Percentiles rank a stretch among this genome's conserved stretches.
Evolutionary conservation across 2,329 filamentous ascomycete genomes (phyloP).

Genomic region (Aurifilum marmelostoma): DNA sequence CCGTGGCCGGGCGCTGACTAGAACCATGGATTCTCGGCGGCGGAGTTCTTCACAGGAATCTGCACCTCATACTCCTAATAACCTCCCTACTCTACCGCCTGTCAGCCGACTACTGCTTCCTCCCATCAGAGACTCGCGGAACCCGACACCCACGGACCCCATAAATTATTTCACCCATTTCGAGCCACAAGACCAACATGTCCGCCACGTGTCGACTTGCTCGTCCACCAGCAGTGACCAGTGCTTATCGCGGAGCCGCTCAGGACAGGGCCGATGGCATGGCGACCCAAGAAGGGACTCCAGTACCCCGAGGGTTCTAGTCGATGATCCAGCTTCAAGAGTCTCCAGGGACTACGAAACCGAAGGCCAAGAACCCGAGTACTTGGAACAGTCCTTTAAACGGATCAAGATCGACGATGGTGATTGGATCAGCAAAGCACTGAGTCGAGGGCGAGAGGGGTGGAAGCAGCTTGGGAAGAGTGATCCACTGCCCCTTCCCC

Average conservation of each 20-base stretch:
- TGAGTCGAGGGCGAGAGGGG: neutral
- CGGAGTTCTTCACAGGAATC: neutral
- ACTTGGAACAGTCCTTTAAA: neutral
- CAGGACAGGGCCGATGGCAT: neutral
- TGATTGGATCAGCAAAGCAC: conserved; percentile 8
- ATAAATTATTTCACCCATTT: neutral
- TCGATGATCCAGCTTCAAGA: neutral
- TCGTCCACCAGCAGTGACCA: neutral
- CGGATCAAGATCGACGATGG: conserved; percentile 13
- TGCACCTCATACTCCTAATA: neutral
- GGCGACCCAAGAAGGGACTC: neutral
- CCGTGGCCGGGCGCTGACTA: neutral
- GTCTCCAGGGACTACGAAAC: neutral
- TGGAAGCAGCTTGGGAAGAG: neutral
- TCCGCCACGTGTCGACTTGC: neutral
- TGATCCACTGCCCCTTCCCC: conserved; percentile 4
- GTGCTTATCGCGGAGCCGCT: neutral
- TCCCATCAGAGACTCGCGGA: conserved; percentile 12
- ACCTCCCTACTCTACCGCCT: conserved; percentile 2
- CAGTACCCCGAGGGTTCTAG: neutral
- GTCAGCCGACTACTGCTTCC: conserved; percentile 7
- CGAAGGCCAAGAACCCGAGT: neutral
- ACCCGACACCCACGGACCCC: neutral
- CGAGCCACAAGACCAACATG: neutral
- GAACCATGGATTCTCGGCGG: neutral